Evolutionary conservation across 2,329 filamentous ascomycete species (phyloP).

Genomic region (Pseudocercospora vitis): DNA sequence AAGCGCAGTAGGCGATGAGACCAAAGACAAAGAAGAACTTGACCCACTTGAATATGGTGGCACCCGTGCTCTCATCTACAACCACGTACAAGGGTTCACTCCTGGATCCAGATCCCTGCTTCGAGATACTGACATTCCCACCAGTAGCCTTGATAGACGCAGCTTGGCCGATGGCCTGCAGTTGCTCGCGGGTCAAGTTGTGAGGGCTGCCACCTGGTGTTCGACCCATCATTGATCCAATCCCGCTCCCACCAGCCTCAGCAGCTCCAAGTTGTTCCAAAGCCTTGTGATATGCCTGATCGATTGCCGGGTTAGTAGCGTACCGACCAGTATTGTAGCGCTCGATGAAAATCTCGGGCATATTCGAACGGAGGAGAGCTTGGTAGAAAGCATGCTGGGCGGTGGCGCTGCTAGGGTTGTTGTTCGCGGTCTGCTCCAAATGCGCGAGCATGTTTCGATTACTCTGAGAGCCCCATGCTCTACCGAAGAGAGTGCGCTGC

Average conservation of each 20-base stretch:
- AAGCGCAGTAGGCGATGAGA: constrained; percentile 73
- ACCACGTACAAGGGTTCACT: constrained; percentile 90
- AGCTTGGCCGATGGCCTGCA: constrained; percentile 79
- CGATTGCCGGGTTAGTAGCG: constrained; percentile 74
- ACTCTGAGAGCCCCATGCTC: constrained; percentile 41
- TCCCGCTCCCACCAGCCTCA: constrained; percentile 36
- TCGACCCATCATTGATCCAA: constrained; percentile 26
- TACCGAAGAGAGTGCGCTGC: constrained; percentile 48
- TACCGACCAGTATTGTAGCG: constrained; percentile 84
- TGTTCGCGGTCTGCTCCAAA: constrained; percentile 87
- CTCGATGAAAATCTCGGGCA: constrained; percentile 90
- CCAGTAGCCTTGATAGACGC: constrained; percentile 71
- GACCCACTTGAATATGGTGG: constrained; percentile 83
- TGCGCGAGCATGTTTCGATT: constrained; percentile 68
- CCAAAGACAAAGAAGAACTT: constrained; percentile 80
- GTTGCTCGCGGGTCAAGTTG: constrained; percentile 59
- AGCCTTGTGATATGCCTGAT: constrained; percentile 76
- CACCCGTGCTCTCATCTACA: constrained; percentile 83
- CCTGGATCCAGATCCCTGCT: constrained; percentile 66
- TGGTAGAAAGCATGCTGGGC: constrained; percentile 94
- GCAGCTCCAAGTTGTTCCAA: constrained; percentile 60
- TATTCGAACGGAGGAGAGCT: constrained; percentile 82
- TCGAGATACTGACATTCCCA: constrained; percentile 60
- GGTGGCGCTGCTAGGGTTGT: constrained; percentile 81
- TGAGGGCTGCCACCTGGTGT: constrained; percentile 41